Percentiles rank a stretch among this genome's conserved stretches.
Conservation (phyloP, 768 basidiomycete genomes). For the Macrolepiota albuminosa region DNA sequence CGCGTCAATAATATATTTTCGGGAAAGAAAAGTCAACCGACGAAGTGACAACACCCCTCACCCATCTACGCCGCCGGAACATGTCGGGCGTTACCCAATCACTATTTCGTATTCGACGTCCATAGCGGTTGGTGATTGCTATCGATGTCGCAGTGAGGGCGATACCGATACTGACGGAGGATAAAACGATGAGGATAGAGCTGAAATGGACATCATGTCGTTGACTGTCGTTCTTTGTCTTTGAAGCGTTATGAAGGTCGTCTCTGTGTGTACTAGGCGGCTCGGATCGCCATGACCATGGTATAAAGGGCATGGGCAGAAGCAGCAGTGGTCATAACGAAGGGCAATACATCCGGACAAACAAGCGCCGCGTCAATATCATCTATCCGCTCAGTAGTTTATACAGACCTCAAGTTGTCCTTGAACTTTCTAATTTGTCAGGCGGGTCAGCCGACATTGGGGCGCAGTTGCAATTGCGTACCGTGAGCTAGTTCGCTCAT, state of each 20-base stretch:
- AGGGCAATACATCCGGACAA: not conserved
- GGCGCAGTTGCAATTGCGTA: too few species aligned
- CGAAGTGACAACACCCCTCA: constrained; percentile 82
- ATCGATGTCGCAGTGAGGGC: constrained; percentile 28
- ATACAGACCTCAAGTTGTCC: too few species aligned
- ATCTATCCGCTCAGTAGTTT: too few species aligned
- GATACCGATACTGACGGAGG: constrained; percentile 37
- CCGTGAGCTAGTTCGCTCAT: too few species aligned
- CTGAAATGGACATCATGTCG: constrained; percentile 15
- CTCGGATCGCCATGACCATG: constrained; percentile 12
- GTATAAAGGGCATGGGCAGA: constrained; percentile 11
- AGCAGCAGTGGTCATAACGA: not conserved
- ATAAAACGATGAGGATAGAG: constrained; percentile 27
- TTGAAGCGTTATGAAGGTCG: not conserved
- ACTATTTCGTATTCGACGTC: constrained; percentile 54
- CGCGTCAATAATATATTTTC: not conserved
- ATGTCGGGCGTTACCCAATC: constrained; percentile 69
- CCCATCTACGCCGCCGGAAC: constrained; percentile 55
- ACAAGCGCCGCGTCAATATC: not conserved
- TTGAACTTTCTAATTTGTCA: too few species aligned
- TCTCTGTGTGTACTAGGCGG: not conserved
- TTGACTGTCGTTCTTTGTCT: not conserved
- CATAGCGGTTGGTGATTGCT: constrained; percentile 44
- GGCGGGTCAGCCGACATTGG: too few species aligned
- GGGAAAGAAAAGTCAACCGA: constrained; percentile 24